A percentile compares a stretch with the other conserved stretches of the same genome.
Evolutionary conservation across 1,284 basidiomycete genomes (phyloP).

Genomic region (Ganoderma multipileum): DNA sequence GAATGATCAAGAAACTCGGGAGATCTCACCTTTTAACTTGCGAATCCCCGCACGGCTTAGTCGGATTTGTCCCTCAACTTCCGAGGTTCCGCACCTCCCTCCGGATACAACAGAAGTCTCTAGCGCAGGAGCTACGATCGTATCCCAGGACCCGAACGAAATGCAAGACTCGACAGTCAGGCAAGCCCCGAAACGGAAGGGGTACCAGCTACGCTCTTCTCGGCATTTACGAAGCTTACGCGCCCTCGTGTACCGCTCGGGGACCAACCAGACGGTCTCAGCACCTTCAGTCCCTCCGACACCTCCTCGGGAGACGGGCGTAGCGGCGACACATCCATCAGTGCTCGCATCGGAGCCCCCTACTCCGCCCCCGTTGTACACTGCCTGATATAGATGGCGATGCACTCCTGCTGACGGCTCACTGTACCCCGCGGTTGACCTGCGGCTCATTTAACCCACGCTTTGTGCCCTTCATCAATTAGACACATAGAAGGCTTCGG

Average conservation of each 20-base stretch:
- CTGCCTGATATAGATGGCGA: neutral
- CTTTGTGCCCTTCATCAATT: no score
- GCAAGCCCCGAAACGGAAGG: neutral
- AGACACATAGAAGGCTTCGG: neutral
- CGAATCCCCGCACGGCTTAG: neutral
- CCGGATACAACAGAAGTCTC: neutral
- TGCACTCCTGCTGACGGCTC: neutral
- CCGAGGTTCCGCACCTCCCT: no score
- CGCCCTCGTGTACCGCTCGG: neutral
- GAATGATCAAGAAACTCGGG: neutral
- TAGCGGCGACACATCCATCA: neutral
- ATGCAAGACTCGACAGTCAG: neutral
- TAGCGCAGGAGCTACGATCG: neutral
- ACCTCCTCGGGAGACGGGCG: neutral
- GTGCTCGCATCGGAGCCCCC: neutral
- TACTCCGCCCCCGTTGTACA: neutral
- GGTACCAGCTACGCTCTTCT: neutral
- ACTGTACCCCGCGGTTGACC: no score
- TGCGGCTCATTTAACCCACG: neutral
- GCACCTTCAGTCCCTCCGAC: neutral
- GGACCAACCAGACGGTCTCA: neutral
- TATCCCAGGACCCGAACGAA: neutral
- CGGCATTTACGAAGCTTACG: neutral
- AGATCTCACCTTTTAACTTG: neutral
- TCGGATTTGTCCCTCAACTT: neutral